Conservation (phyloP, 2,329 filamentous ascomycete genomes). For the Emmonsiellopsis sp. region DNA sequence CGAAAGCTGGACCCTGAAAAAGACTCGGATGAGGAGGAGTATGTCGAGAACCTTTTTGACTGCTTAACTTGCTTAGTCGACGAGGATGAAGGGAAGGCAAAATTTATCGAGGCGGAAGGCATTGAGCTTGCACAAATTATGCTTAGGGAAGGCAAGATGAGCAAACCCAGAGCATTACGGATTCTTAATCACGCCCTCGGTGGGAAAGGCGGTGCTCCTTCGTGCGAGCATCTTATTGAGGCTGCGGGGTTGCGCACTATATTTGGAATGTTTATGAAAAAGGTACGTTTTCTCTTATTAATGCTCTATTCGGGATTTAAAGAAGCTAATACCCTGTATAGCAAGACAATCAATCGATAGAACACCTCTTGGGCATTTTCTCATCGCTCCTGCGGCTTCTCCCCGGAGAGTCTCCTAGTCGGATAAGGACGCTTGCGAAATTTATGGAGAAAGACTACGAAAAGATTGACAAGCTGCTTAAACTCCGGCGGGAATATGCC, state of each 20-base stretch:
- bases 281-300: slow-evolving; percentile 25
- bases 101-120: slow-evolving; percentile 83
- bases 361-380: slow-evolving; percentile 80
- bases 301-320: background rate
- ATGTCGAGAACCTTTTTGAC: slow-evolving; percentile 89
- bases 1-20: slow-evolving; percentile 76
- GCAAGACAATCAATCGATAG: slow-evolving; percentile 55
- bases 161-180: slow-evolving; percentile 66
- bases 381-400: slow-evolving; percentile 70
- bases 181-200: slow-evolving; percentile 73
- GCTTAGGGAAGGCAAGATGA: slow-evolving; percentile 78
- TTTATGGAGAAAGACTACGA: slow-evolving; percentile 92
- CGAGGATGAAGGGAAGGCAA: slow-evolving; percentile 62
- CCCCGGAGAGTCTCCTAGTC: slow-evolving; percentile 63
- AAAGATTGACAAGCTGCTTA: slow-evolving; percentile 65
- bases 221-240: slow-evolving; percentile 70
- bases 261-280: slow-evolving; percentile 85
- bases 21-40: slow-evolving; percentile 85
- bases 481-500: slow-evolving; percentile 62
- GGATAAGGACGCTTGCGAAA: slow-evolving; percentile 81
- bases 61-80: slow-evolving; percentile 72
- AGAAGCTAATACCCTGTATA: slow-evolving; percentile 20
- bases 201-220: slow-evolving; percentile 46
- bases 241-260: slow-evolving; percentile 74
- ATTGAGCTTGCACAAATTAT: slow-evolving; percentile 87